These are phyloP conservation scores for Fraxinus anomala DNA, from an alignment of 257 asterid species.

Conservation along the genomic window DNA sequence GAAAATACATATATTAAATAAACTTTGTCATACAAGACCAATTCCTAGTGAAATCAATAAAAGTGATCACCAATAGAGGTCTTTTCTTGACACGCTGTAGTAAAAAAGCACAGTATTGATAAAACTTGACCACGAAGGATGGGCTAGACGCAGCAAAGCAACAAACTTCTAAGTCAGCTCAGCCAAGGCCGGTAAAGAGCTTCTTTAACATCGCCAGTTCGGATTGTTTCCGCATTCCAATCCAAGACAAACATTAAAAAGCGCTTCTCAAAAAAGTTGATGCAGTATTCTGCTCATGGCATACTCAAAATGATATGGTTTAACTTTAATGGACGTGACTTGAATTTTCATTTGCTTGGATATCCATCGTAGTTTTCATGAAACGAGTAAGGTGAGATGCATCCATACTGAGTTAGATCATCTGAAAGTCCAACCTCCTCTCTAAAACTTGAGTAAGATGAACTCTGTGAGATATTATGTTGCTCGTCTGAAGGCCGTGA, in stretches of 20 bases:
- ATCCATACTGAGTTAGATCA: slow-evolving; percentile 35
- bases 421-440: slow-evolving; percentile 40
- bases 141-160: neutral
- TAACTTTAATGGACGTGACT: neutral
- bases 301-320: neutral
- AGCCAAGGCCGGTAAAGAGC: neutral
- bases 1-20: neutral
- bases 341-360: slow-evolving; percentile 31
- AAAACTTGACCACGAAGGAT: neutral
- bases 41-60: slow-evolving; percentile 19
- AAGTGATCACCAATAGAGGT: slow-evolving; percentile 22
- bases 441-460: slow-evolving; percentile 44
- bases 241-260: slow-evolving; percentile 39
- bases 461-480: slow-evolving; percentile 40
- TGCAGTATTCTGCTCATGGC: neutral
- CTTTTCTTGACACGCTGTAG: neutral
- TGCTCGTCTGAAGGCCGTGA: slow-evolving; percentile 35
- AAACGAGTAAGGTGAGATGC: slow-evolving; percentile 39
- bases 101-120: neutral
- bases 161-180: neutral
- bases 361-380: slow-evolving; percentile 37
- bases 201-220: neutral
- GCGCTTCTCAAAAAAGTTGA: slow-evolving; percentile 30
- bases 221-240: neutral
- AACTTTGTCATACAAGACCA: neutral